Evolutionary conservation across 169 alveolate species (phyloP), one percentile per base, ranked within the genome.

Genomic region (Babesia ovata): DNA sequence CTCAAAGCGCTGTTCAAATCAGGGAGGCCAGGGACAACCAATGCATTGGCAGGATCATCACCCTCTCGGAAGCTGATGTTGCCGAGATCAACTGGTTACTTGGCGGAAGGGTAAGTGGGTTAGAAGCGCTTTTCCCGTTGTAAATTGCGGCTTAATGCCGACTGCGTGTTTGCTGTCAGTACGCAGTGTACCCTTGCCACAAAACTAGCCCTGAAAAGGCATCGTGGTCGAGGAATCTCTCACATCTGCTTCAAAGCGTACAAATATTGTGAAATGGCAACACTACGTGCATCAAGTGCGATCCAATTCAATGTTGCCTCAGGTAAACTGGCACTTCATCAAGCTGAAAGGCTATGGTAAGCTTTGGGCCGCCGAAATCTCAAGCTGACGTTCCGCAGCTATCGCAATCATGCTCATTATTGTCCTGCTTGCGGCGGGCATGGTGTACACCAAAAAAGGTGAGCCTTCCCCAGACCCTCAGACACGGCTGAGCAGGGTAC

Each of bases 21-120:
- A 29, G 86, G 49, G 62, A 59, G 69, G 63, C 75, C 16, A 24
- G n/a, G 9, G 84, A 75, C 74, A 29, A 29, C 16, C 62, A 67
- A 17, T 71, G 88, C 46, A 11, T 81, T 4, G 4, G 39, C 39
- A 67, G 45, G 24, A 56, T 71, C 0, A 36, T 66, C 4, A 7
- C 28, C 12, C 48, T 83, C 17, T 61, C 78, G 16, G 74, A 29
- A n/a, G 82, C 71, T 21, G 90, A 83, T 10, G 50, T 83, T 11
- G 90, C 85, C 26, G 90, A 83, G 56, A 58, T 83, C 21, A 65
- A 83, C 28, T 83, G 90, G 90, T 58, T 83, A 13, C 73, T 83
- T 7, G 90, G 90, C 0, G 85, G 86, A 4, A 59, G 29, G 54
- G 90, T 83, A 67, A 2, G 81, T 83, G 2, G 39, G 6, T 2